phyloP scores from a whole-genome alignment of 495 filamentous ascomycete species.

The Geopyxis carbonaria region DNA sequence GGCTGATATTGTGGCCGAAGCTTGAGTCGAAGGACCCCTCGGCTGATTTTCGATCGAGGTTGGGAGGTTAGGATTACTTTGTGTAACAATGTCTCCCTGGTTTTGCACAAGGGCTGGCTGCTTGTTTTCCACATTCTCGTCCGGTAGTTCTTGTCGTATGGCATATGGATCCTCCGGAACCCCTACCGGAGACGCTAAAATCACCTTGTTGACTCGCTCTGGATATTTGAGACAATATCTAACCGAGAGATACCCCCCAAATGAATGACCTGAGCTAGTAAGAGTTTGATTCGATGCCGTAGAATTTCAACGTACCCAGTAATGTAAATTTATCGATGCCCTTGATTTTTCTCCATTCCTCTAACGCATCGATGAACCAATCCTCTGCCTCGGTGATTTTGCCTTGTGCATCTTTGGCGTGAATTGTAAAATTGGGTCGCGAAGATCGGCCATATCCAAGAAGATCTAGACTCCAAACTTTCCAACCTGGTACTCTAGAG shows the following conservation, averaged over 20 bases:
- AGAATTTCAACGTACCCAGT: conserved; percentile 36
- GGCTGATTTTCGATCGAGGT: conserved; percentile 4
- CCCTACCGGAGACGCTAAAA: conserved; percentile 83
- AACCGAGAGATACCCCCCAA: conserved; percentile 87
- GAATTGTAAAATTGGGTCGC: conserved; percentile 65
- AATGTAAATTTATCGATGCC: conserved; percentile 88
- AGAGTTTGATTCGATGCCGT: background rate
- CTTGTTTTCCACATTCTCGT: conserved; percentile 49
- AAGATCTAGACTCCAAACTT: conserved; percentile 78
- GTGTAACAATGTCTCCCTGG: conserved; percentile 37
- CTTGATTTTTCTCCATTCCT: conserved; percentile 80
- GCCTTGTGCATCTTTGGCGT: conserved; percentile 59
- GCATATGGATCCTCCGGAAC: conserved; percentile 93
- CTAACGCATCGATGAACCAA: conserved; percentile 91
- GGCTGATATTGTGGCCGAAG: conserved; percentile 10
- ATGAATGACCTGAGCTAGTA: conserved; percentile 39
- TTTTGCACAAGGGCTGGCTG: conserved; percentile 35
- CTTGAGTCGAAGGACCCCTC: background rate
- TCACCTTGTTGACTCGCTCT: conserved; percentile 74
- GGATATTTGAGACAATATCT: conserved; percentile 95
- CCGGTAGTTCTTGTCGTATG: conserved; percentile 58
- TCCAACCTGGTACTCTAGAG: conserved; percentile 63
- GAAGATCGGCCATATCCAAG: conserved; percentile 86
- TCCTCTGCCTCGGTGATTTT: conserved; percentile 83
- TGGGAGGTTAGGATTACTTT: conserved; percentile 15